Evolutionary conservation across 176 grass and related monocot genomes (phyloP).

Genomic region (Rhynchospora pubera): DNA sequence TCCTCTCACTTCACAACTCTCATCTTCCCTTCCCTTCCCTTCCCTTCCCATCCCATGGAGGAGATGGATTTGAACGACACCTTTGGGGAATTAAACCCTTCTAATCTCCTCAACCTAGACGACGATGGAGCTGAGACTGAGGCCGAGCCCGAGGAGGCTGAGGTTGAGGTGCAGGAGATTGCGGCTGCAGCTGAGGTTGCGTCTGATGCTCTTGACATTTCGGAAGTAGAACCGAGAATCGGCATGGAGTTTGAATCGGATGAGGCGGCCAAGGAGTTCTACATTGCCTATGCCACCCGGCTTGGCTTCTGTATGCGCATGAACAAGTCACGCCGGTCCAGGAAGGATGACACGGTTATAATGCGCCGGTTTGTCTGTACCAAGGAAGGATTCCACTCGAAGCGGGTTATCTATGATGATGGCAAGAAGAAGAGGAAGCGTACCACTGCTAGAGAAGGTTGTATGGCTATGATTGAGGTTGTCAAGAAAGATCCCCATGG

Average conservation of each 20-base stretch:
- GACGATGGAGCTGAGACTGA: background rate
- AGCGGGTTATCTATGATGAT: constrained; percentile 28
- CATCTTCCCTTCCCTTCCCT: background rate
- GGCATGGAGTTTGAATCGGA: constrained; percentile 53
- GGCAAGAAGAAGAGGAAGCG: constrained; percentile 50
- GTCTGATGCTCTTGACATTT: constrained; percentile 4
- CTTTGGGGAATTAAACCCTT: constrained; percentile 19
- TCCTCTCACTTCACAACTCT: background rate
- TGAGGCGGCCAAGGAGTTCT: constrained; percentile 47
- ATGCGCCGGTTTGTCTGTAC: constrained; percentile 64
- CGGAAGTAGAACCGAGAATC: constrained; percentile 20
- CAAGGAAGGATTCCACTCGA: constrained; percentile 47
- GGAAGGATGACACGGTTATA: constrained; percentile 50
- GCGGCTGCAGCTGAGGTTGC: background rate
- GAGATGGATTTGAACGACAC: constrained; percentile 27
- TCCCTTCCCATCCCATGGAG: background rate
- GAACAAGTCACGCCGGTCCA: constrained; percentile 56
- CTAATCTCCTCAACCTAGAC: constrained; percentile 19
- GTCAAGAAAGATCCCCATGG: constrained; percentile 37
- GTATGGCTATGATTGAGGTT: constrained; percentile 61
- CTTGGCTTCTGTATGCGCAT: constrained; percentile 43
- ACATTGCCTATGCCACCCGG: constrained; percentile 38
- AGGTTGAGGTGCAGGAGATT: background rate
- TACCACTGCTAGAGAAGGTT: constrained; percentile 41
- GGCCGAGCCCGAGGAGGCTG: background rate